phyloP scores from a whole-genome alignment of 1,284 basidiomycete genomes.

The Boletellus deceptivus region DNA sequence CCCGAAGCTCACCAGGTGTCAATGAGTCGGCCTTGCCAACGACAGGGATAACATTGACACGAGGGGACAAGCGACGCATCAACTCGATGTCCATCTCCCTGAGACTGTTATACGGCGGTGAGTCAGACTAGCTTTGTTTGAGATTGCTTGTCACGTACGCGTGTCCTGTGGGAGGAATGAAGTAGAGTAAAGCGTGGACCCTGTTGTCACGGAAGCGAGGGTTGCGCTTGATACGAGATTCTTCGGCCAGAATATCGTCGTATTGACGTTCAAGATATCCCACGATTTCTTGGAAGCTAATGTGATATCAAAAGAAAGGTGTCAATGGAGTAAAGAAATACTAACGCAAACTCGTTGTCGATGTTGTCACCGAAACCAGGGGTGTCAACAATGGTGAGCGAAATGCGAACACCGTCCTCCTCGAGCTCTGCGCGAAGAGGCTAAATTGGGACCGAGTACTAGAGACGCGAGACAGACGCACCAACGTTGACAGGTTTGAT shows the following conservation, averaged over 20 bases:
- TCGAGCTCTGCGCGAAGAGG: conserved; percentile 73
- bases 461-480: conserved; percentile 42
- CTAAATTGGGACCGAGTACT: neutral
- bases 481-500: conserved; percentile 96
- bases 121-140: neutral
- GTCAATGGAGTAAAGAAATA: conserved; percentile 21
- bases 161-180: conserved; percentile 92
- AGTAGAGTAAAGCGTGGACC: conserved; percentile 95
- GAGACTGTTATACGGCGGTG: conserved; percentile 49
- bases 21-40: conserved; percentile 97
- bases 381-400: conserved; percentile 97
- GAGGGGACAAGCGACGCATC: conserved; percentile 93
- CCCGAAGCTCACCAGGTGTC: conserved; percentile 86
- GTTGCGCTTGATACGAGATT: conserved; percentile 99
- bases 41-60: conserved; percentile 99
- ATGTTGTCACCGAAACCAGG: conserved; percentile 99
- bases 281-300: conserved; percentile 93
- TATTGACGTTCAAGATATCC: conserved; percentile 98
- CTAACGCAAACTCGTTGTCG: conserved; percentile 97
- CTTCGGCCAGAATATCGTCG: conserved; percentile 98
- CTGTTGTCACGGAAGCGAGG: conserved; percentile 98
- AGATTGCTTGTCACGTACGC: conserved; percentile 44
- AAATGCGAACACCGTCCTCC: conserved; percentile 97
- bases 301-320: conserved; percentile 11
- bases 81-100: conserved; percentile 99